These are phyloP conservation scores for Citrus sinensis DNA, from an alignment of 345 rosid species.

Conservation along the genomic window DVS_A1.0 CM039166.1:5832001-5832500, in stretches of 20 bases:
- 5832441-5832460: conserved; percentile 80
- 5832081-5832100: conserved; percentile 94
- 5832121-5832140: not conserved
- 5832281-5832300: not conserved
- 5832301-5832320: not conserved
- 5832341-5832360: not conserved
- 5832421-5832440: conserved; percentile 74
- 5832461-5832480: conserved; percentile 95
- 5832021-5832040: conserved; percentile 26
- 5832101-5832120: conserved; percentile 62
- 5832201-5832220: not conserved
- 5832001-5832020: not conserved
- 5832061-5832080: conserved; percentile 85
- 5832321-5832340: not conserved
- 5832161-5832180: not conserved
- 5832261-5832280: too few relatives aligned
- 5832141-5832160: not conserved
- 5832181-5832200: not conserved
- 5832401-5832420: conserved; percentile 72
- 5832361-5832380: not conserved
- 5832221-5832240: not conserved
- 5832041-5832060: conserved; percentile 85
- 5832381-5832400: not conserved
- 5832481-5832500: conserved; percentile 40
- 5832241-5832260: not conserved